Conservation (phyloP, 2,329 filamentous ascomycete species). For the Colletotrichum filicis region DNA sequence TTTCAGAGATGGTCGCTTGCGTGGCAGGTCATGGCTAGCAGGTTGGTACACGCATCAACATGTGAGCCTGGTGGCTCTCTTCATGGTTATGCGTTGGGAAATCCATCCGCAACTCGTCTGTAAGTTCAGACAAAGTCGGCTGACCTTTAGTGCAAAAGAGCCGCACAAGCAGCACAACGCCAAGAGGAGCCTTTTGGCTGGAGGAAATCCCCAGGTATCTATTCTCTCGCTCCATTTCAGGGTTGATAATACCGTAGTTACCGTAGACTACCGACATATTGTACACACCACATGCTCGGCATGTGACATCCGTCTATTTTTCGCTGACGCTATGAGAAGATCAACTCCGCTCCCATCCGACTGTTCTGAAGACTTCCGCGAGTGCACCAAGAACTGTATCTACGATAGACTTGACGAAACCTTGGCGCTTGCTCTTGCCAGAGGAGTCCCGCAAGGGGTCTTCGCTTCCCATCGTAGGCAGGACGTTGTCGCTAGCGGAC, state of each 20-base stretch:
- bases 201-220: slow-evolving; percentile 8
- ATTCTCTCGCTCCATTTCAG: not conserved
- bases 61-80: no score
- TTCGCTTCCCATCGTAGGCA: slow-evolving; percentile 90
- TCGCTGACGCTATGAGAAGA: not conserved
- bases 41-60: not conserved
- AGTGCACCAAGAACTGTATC: slow-evolving; percentile 66
- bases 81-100: not conserved
- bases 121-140: no score
- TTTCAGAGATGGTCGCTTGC: not conserved
- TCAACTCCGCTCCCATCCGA: slow-evolving; percentile 35
- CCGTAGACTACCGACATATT: not conserved
- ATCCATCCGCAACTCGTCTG: no score
- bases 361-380: slow-evolving; percentile 49
- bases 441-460: slow-evolving; percentile 59
- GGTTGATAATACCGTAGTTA: not conserved
- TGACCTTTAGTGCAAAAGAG: not conserved
- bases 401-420: slow-evolving; percentile 74
- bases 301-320: not conserved
- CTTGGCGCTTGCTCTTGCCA: slow-evolving; percentile 65
- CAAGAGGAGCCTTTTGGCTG: not conserved
- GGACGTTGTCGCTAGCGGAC: slow-evolving; percentile 92
- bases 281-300: slow-evolving; percentile 8
- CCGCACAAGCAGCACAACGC: not conserved
- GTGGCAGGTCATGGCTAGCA: not conserved